Base-by-base conservation (phyloP, 2,329 filamentous ascomycete genomes). In the Phaeosphaeria sp. region DNA sequence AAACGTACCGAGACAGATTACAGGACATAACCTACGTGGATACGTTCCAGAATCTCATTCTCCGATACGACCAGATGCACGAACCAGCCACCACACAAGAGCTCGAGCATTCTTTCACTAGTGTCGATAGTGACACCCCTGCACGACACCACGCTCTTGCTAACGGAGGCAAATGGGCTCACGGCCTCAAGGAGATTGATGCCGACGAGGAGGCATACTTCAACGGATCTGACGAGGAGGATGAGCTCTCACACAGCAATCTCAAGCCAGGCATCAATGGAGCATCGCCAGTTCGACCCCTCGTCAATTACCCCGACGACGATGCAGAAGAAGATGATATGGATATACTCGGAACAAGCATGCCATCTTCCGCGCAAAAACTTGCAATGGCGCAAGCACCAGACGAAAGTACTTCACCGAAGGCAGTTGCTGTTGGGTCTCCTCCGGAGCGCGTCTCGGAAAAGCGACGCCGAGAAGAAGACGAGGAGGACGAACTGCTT, bases 261-360 rank as follows among this genome's bases (percentile, higher is more conserved):
- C 68, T 63, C 20, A 79, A 79, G 52, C 58, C 72, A 7, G 64
- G 82, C 11, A 77, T 82, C 6, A 93, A 93, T 65, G 91, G 88
- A 22, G 83, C 84, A 15, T 86, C 87, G 20, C 82, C 88, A 0
- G 77, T 85, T 9, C 78, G 85, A 50, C 90, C 90, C 1, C 81
- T 98, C 21, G 95, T 99, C 33, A 92, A 97, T 74, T 99, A 99
- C 73, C 87, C 89, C 0, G 96, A 96, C 39, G 93, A 97, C 66
- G 94, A 97, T n/a, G 87, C 85, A 10, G 80, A 79, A 11, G 79
- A 80, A 17, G 77, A 78, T 54, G 82, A 84, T 13, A 88, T 90
- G 76, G 88, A 89, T 69, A 80, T 85, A 44, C 83, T 89, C 55
- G 74, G 83, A 27, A 59, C 68, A 65, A 83, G 69, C 60, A 73